Percentiles rank a stretch among this genome's conserved stretches.
These are phyloP conservation scores for Quercus engelmannii DNA, from an alignment of 306 rosid genomes.

Conservation along the genomic window DNA sequence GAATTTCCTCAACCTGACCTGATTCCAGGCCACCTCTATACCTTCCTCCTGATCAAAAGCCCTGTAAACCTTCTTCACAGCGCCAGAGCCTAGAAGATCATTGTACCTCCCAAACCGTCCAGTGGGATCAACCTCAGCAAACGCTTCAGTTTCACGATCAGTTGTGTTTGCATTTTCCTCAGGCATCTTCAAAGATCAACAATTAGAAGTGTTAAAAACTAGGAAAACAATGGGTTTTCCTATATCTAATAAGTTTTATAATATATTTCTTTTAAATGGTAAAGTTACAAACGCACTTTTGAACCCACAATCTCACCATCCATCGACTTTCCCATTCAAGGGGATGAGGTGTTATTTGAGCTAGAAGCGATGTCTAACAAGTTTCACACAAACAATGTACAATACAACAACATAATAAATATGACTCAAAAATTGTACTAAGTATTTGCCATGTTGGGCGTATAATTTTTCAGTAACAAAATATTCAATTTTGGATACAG, in stretches of 20 bases:
- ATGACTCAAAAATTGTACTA: no score
- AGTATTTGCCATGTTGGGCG: no score
- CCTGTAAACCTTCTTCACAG: conserved; percentile 83
- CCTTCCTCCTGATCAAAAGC: conserved; percentile 94
- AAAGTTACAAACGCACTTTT: no score
- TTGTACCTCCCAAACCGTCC: conserved; percentile 76
- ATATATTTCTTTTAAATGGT: no score
- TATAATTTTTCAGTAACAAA: no score
- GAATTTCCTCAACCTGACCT: conserved; percentile 64
- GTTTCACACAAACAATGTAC: no score
- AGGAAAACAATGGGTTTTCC: neutral
- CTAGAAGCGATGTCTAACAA: no score
- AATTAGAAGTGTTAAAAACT: neutral
- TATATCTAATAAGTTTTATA: neutral
- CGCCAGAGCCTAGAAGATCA: conserved; percentile 78
- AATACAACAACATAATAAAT: no score
- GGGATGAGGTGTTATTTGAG: no score
- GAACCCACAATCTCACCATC: no score
- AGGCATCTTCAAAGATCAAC: conserved; percentile 56
- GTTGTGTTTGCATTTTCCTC: conserved; percentile 36
- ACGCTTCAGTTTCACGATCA: conserved; percentile 56
- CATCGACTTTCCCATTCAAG: no score
- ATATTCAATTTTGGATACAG: no score
- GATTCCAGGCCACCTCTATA: conserved; percentile 93
- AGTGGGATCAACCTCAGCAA: conserved; percentile 81